These are phyloP conservation scores for Suhomyces faveliae DNA, from an alignment of 805 yeast species.

Conservation along the genomic window DNA sequence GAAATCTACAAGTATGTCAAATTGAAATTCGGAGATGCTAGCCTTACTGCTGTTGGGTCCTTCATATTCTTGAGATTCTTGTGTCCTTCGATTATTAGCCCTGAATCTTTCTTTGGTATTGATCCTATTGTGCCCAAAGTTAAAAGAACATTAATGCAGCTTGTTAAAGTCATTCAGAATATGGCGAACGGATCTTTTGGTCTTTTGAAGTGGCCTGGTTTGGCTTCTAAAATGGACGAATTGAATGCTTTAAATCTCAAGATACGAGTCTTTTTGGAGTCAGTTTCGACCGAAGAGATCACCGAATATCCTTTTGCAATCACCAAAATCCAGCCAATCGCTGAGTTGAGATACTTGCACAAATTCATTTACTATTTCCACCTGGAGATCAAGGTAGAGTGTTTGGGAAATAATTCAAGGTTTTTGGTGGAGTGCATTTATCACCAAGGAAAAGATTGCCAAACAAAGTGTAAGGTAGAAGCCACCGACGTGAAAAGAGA, in stretches of 20 bases:
- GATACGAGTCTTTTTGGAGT: conserved; percentile 28
- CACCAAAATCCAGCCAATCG: conserved; percentile 22
- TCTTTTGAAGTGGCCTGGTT: conserved; percentile 62
- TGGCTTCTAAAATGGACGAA: conserved; percentile 42
- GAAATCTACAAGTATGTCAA: conserved; percentile 58
- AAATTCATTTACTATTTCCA: conserved; percentile 38
- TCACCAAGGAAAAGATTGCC: background rate
- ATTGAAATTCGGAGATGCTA: conserved; percentile 60
- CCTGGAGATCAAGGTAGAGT: conserved; percentile 23
- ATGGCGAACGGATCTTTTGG: conserved; percentile 80
- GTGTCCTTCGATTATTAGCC: conserved; percentile 89
- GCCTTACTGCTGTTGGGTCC: conserved; percentile 73
- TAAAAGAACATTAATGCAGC: conserved; percentile 68
- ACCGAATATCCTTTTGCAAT: conserved; percentile 10
- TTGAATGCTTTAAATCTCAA: conserved; percentile 26
- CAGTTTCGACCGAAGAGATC: conserved; percentile 19
- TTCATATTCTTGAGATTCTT: conserved; percentile 77
- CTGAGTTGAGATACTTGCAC: conserved; percentile 41
- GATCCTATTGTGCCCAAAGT: conserved; percentile 28
- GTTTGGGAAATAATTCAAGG: background rate
- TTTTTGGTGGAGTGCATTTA: background rate
- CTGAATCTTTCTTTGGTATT: conserved; percentile 55
- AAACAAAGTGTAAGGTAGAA: background rate
- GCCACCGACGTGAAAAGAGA: conserved; percentile 4
- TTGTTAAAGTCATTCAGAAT: conserved; percentile 82